A percentile compares a stretch with the other conserved stretches of the same genome.
Evolutionary conservation across 495 filamentous ascomycete species (phyloP).

Genomic region (Hypoxylon perforatum): DNA sequence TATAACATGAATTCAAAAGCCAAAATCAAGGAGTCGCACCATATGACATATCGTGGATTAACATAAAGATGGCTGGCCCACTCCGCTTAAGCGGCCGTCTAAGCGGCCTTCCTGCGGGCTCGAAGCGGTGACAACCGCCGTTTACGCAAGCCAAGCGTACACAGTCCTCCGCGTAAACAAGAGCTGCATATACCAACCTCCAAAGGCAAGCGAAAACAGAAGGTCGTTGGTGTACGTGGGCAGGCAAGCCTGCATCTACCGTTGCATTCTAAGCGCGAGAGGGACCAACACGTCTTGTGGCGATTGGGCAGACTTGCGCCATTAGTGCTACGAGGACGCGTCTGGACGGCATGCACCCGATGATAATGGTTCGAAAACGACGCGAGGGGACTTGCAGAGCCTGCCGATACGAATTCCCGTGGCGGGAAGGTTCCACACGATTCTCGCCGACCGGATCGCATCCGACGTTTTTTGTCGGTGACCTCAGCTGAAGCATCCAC

Average conservation of each 20-base stretch:
- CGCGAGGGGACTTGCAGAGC: background rate
- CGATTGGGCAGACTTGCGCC: conserved; percentile 16
- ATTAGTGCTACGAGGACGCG: conserved; percentile 4
- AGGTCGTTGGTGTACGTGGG: background rate
- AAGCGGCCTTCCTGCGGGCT: conserved; percentile 18
- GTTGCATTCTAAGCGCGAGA: conserved; percentile 20
- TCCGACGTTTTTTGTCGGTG: background rate
- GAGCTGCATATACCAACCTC: background rate
- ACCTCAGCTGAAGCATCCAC: background rate
- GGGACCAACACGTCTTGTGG: background rate
- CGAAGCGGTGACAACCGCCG: conserved; percentile 20
- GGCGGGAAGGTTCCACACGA: background rate
- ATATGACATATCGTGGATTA: background rate
- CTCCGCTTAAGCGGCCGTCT: conserved; percentile 29
- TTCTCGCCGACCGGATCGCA: background rate
- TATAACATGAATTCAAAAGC: background rate
- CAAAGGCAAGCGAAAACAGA: background rate
- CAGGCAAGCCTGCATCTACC: background rate
- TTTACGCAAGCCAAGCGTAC: conserved; percentile 3
- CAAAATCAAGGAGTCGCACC: background rate
- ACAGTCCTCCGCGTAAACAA: background rate
- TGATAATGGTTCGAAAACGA: background rate
- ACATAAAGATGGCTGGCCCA: background rate
- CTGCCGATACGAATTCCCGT: conserved; percentile 16
- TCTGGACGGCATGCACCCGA: background rate